These are phyloP conservation scores for Myxozyma nipponensis DNA, from an alignment of 805 yeast species.

Conservation along the genomic window DNA sequence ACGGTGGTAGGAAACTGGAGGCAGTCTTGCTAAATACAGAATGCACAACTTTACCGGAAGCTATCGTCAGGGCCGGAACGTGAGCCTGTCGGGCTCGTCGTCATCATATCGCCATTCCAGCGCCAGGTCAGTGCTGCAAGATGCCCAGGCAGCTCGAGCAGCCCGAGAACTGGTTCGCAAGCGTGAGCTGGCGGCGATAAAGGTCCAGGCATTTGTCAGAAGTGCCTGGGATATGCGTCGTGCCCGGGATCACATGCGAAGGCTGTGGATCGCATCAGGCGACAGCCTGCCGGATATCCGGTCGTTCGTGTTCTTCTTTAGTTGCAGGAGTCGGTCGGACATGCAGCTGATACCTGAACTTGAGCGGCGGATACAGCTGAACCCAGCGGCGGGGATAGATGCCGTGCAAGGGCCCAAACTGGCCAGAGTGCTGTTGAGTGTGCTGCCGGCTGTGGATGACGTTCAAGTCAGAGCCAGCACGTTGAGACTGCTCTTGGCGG, in stretches of 20 bases:
- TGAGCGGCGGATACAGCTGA: background rate
- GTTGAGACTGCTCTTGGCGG: background rate
- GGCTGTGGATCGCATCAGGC: background rate
- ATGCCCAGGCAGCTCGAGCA: conserved; percentile 62
- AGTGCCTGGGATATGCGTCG: conserved; percentile 13
- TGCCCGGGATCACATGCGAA: conserved; percentile 13
- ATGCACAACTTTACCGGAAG: conserved; percentile 61
- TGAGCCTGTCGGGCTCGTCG: conserved; percentile 58
- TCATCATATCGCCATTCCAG: conserved; percentile 34
- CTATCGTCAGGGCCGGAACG: conserved; percentile 51
- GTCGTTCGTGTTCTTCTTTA: conserved; percentile 16
- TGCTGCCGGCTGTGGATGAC: background rate
- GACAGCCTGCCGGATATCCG: background rate
- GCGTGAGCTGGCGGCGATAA: conserved; percentile 47
- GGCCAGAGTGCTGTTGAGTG: background rate
- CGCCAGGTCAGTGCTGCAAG: conserved; percentile 48
- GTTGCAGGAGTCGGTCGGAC: background rate
- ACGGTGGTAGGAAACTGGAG: too few species aligned
- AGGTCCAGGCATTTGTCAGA: conserved; percentile 45
- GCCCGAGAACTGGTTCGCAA: conserved; percentile 56
- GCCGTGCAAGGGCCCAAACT: background rate
- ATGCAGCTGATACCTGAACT: background rate
- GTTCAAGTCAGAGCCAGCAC: background rate
- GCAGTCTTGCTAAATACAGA: too few species aligned
- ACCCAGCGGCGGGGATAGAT: background rate